These are phyloP conservation scores for Amyloporia xantha DNA, from an alignment of 768 basidiomycete species.

Conservation along the genomic window DNA sequence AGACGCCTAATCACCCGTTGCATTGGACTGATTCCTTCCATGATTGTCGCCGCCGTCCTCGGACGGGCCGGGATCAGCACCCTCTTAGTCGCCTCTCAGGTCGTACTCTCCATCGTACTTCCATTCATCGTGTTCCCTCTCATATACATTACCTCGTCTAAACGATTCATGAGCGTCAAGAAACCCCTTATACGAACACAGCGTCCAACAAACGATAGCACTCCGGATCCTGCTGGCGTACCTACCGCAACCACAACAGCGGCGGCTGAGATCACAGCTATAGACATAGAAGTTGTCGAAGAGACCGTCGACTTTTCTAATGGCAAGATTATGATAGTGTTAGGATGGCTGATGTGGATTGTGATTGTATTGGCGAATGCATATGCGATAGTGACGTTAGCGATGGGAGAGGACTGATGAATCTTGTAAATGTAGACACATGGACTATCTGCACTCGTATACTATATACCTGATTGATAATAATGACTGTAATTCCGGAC, in stretches of 20 bases:
- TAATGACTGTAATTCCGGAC: background rate
- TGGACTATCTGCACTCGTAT: background rate
- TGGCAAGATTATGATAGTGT: conserved; percentile 38
- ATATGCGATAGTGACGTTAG: conserved; percentile 66
- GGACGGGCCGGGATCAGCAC: conserved; percentile 66
- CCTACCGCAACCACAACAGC: background rate
- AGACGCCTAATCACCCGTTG: conserved; percentile 80
- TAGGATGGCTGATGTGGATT: conserved; percentile 58
- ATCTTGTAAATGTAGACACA: background rate
- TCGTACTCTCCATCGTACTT: conserved; percentile 73
- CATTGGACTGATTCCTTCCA: conserved; percentile 76
- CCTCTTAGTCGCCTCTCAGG: conserved; percentile 83
- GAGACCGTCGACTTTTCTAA: conserved; percentile 58
- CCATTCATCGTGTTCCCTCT: conserved; percentile 84
- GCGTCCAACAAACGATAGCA: background rate
- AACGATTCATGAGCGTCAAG: conserved; percentile 63
- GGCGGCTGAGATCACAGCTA: background rate
- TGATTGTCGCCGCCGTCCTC: conserved; percentile 66
- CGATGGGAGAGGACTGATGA: conserved; percentile 26
- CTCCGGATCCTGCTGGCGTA: background rate
- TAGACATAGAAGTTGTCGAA: conserved; percentile 21
- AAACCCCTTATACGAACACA: conserved; percentile 11
- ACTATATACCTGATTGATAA: background rate
- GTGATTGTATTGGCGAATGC: conserved; percentile 65
- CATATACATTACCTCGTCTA: conserved; percentile 62